Percentiles rank a stretch among this genome's conserved stretches.
Conservation (phyloP, 768 basidiomycete genomes). For the Serendipita sp. region DNA sequence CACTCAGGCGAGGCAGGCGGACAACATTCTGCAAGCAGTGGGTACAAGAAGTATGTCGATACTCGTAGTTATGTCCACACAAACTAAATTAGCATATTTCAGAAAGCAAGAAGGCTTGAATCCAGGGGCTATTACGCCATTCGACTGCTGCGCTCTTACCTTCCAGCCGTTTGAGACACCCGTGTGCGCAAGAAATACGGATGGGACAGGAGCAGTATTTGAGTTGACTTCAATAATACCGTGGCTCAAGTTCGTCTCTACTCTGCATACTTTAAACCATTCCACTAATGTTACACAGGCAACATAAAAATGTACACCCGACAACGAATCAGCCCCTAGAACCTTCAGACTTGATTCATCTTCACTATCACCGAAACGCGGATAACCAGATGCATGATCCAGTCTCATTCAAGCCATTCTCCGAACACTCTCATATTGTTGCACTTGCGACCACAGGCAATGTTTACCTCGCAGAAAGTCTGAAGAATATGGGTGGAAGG, state of each 20-base stretch:
- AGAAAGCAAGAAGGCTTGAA: slow-evolving; percentile 38
- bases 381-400: slow-evolving; percentile 87
- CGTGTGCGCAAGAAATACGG: slow-evolving; percentile 68
- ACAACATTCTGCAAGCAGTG: slow-evolving; percentile 66
- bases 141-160: slow-evolving; percentile 83
- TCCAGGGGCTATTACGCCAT: slow-evolving; percentile 52
- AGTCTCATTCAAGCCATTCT: slow-evolving; percentile 95
- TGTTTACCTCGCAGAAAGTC: slow-evolving; percentile 82
- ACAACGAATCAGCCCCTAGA: slow-evolving; percentile 55
- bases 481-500: slow-evolving; percentile 48
- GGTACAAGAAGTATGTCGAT: slow-evolving; percentile 45
- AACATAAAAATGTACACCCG: slow-evolving; percentile 68
- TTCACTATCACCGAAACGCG: slow-evolving; percentile 69
- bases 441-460: slow-evolving; percentile 82
- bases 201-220: slow-evolving; percentile 69
- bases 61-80: slow-evolving; percentile 5
- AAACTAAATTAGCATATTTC: slow-evolving; percentile 31
- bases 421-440: slow-evolving; percentile 87
- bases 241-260: slow-evolving; percentile 63
- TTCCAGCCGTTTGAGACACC: slow-evolving; percentile 83
- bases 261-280: neutral
- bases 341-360: slow-evolving; percentile 59
- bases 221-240: slow-evolving; percentile 87
- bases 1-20: slow-evolving; percentile 59
- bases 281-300: slow-evolving; percentile 28